A percentile compares a stretch with the other conserved stretches of the same genome.
Conservation (phyloP, 257 asterid species). For the Penstemon eatonii region DNA sequence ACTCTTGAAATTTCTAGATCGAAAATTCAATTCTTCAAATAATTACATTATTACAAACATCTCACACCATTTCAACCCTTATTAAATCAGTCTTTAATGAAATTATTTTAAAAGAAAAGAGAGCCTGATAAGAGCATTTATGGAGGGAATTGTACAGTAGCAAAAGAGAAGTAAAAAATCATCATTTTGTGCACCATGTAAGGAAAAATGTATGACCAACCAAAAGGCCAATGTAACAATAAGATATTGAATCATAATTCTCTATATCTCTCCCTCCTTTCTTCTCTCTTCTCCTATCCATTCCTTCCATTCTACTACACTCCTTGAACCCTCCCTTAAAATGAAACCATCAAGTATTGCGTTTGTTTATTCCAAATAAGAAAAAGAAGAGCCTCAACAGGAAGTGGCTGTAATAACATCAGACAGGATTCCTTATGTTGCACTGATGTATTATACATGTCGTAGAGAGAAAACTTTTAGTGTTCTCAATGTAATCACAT, state of each 20-base stretch:
- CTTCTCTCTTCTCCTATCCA: neutral
- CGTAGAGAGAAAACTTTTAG: constrained; percentile 2
- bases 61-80: neutral
- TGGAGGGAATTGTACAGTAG: constrained; percentile 3
- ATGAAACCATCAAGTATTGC: constrained; percentile 11
- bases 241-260: neutral
- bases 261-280: neutral
- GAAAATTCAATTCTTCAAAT: constrained; percentile 12
- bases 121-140: neutral
- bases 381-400: neutral
- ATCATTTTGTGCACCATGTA: constrained; percentile 1
- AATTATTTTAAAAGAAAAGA: too few relatives aligned
- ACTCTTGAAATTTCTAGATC: neutral
- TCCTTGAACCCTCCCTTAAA: constrained; percentile 8
- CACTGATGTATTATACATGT: neutral
- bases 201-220: constrained; percentile 1
- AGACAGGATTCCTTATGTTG: constrained; percentile 9
- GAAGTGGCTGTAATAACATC: constrained; percentile 17
- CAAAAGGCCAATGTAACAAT: constrained; percentile 5
- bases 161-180: neutral
- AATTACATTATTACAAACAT: neutral
- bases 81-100: neutral
- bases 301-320: constrained; percentile 9
- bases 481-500: neutral
- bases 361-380: constrained; percentile 2